Conservation (phyloP, 495 filamentous ascomycete species). For the Daldinia bambusicola region DNA sequence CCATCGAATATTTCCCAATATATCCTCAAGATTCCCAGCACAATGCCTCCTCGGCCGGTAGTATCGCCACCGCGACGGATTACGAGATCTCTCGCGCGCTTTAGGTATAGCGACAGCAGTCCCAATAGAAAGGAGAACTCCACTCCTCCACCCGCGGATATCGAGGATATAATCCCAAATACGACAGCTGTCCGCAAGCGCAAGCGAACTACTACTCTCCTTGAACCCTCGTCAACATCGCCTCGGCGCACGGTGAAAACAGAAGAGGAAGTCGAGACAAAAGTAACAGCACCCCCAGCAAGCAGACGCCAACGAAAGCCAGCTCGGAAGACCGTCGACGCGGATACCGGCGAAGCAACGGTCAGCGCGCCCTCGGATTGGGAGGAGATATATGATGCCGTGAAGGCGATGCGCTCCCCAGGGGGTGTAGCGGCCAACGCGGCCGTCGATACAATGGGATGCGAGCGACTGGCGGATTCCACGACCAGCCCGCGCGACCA, state of each 20-base stretch:
- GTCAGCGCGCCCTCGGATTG: constrained; percentile 80
- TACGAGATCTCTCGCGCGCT: constrained; percentile 58
- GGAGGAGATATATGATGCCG: constrained; percentile 81
- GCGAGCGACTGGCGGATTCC: constrained; percentile 75
- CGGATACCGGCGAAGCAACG: constrained; percentile 62
- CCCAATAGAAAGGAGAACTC: constrained; percentile 47
- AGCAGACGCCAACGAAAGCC: constrained; percentile 65
- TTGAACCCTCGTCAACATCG: constrained; percentile 31
- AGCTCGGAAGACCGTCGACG: constrained; percentile 69
- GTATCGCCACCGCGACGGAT: constrained; percentile 55
- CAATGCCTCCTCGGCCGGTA: constrained; percentile 41
- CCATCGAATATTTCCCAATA: constrained; percentile 68
- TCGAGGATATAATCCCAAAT: constrained; percentile 68
- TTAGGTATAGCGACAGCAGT: constrained; percentile 49
- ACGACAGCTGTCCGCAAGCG: constrained; percentile 60
- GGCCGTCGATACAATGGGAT: constrained; percentile 98
- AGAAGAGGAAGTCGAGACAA: constrained; percentile 27
- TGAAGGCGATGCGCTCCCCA: constrained; percentile 79
- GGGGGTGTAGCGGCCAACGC: constrained; percentile 71
- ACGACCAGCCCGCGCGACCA: constrained; percentile 68
- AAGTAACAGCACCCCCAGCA: constrained; percentile 35
- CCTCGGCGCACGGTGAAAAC: constrained; percentile 37
- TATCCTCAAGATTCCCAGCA: constrained; percentile 50
- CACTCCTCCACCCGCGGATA: constrained; percentile 56
- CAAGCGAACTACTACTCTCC: constrained; percentile 56